Evolutionary conservation across 1,139 yeast genomes (phyloP), one percentile per base, ranked within the genome.

Genomic region (Magnusiomyces fungicola): DNA sequence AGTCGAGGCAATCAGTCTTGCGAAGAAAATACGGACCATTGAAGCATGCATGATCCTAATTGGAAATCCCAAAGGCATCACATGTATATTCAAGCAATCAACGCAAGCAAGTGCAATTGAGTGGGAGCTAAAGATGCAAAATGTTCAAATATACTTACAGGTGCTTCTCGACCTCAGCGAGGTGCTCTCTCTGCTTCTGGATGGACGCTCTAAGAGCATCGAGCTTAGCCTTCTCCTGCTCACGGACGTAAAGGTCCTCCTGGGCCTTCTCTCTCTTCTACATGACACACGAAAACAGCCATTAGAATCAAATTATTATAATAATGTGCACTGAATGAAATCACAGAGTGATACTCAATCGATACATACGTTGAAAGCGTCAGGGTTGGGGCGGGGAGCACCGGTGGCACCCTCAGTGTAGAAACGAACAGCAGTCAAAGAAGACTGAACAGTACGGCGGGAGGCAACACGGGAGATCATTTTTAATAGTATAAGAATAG

Each of bases 201-300:
- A 61, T 53, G 46, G 60, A 48, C 33, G 60, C 63, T 58, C 69
- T 74, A 59, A 80, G 69, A 44, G 73, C 72, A 55, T 72, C 74
- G 59, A 81, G 69, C 68, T 77, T 78, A 63, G 80, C 86, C 64
- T 77, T 76, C 69, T 82, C 87, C 56, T 70, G 77, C 63, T 75
- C 76, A 61, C 78, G 76, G 64, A 81, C 73, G 69, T 76, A 82
- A 60, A 66, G 69, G 67, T 81, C 83, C 70, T 82, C 89, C 60
- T 75, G 76, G 53, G 87, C 87, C 70, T 76, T 77, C 69, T 82
- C 89, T 63, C 88, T 80, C 66, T 80, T 76, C 76, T 73, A 54
- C 37, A 40, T 6, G 5, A 16, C 21, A 36, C 12, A 16, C 19
- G 5, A 36, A n/a, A n/a, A n/a, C n/a, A n/a, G n/a, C n/a, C n/a